Conservation (phyloP, 2,329 filamentous ascomycete species). For the Gyromitra esculenta region DNA sequence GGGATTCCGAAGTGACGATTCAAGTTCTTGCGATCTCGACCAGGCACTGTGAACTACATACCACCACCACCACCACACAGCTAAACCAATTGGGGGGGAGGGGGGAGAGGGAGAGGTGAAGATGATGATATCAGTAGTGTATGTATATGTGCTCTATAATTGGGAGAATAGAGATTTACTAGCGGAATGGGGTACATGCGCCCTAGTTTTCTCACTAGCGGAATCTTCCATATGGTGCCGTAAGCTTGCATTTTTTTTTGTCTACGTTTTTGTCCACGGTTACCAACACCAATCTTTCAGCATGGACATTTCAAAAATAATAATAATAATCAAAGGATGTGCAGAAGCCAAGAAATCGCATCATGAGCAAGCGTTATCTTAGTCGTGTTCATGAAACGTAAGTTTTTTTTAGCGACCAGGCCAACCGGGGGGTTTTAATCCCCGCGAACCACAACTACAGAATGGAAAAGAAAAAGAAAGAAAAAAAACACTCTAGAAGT, state of each 20-base stretch:
- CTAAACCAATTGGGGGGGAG: no score
- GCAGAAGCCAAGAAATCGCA: neutral
- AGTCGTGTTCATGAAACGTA: slow-evolving; percentile 7
- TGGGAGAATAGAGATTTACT: neutral
- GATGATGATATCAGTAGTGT: slow-evolving; percentile 5
- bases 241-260: slow-evolving; percentile 11
- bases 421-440: slow-evolving; percentile 4
- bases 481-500: neutral
- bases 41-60: no score
- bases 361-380: neutral
- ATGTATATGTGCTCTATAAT: slow-evolving; percentile 4
- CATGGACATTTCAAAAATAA: neutral
- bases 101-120: no score
- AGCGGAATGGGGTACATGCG: neutral
- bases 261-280: slow-evolving; percentile 1
- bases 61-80: no score
- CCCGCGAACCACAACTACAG: neutral
- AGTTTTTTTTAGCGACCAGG: neutral
- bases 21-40: no score
- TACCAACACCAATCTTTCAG: neutral
- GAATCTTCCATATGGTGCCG: slow-evolving; percentile 32
- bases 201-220: neutral
- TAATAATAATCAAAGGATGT: neutral
- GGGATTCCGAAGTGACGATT: no score
- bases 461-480: no score